A percentile compares a stretch with the other conserved stretches of the same genome.
phyloP scores from a whole-genome alignment of 306 rosid species.

The Lathyrus tuberosus region DNA sequence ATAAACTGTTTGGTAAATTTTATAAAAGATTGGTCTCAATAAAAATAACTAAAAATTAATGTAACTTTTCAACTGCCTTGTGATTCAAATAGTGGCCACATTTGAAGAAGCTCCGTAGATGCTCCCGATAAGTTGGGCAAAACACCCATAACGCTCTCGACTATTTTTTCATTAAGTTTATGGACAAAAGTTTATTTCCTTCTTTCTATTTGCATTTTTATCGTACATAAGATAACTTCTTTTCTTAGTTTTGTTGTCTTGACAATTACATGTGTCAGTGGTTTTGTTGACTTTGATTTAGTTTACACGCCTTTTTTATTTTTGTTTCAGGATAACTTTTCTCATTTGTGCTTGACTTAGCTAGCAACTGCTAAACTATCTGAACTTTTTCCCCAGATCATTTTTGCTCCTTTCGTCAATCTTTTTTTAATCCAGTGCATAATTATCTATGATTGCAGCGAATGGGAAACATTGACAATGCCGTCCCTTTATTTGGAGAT shows the following conservation, averaged over 20 bases:
- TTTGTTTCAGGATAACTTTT: conserved; percentile 6
- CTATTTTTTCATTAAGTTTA: conserved; percentile 26
- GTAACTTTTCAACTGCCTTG: neutral
- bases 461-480: conserved; percentile 86
- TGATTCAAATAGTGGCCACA: neutral
- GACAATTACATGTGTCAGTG: neutral
- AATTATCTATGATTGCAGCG: conserved; percentile 61
- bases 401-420: conserved; percentile 19
- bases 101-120: too few species aligned
- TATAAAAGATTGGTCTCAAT: too few species aligned
- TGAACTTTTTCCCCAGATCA: conserved; percentile 10
- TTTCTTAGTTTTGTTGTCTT: conserved; percentile 19
- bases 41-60: too few species aligned
- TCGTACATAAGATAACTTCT: neutral
- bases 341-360: conserved; percentile 7
- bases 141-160: conserved; percentile 11
- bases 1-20: too few species aligned
- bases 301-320: neutral
- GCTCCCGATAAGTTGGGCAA: neutral
- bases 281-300: neutral
- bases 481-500: conserved; percentile 85
- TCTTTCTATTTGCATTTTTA: neutral
- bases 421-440: conserved; percentile 28
- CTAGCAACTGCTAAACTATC: conserved; percentile 22
- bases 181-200: conserved; percentile 4